These are phyloP conservation scores for Boletus sp. DNA, from an alignment of 768 basidiomycete genomes.

Conservation along the genomic window DNA sequence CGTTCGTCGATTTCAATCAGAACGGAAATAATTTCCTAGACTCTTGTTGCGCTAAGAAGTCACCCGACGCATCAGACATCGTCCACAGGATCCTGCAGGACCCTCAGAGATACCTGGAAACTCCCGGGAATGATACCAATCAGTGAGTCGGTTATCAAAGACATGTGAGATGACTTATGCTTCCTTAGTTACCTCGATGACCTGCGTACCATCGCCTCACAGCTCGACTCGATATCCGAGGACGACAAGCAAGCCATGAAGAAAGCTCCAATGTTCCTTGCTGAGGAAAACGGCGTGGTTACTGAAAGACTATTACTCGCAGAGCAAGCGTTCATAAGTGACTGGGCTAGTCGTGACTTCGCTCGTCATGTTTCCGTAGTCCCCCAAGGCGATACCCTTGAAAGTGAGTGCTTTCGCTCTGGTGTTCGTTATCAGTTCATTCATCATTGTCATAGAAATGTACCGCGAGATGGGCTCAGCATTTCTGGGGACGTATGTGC, in stretches of 20 bases:
- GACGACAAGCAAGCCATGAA: conserved; percentile 11
- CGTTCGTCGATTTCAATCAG: conserved; percentile 13
- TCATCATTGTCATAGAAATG: conserved; percentile 2
- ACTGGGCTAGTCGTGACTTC: conserved; percentile 13
- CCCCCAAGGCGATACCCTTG: conserved; percentile 5
- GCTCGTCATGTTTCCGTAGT: conserved; percentile 3
- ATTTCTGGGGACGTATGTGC: conserved; percentile 10
- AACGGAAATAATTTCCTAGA: conserved; percentile 15
- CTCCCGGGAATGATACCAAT: neutral
- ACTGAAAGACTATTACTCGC: conserved; percentile 2
- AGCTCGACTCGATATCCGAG: conserved; percentile 8
- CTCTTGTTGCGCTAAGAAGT: conserved; percentile 11
- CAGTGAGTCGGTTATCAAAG: conserved; percentile 1
- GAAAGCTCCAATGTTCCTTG: conserved; percentile 8
- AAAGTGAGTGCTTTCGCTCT: too few species aligned
- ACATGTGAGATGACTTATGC: neutral
- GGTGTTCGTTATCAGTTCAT: neutral
- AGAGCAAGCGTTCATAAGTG: conserved; percentile 7
- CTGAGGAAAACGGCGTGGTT: neutral
- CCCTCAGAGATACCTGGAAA: conserved; percentile 5
- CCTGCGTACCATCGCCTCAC: conserved; percentile 10
- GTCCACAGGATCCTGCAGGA: conserved; percentile 5
- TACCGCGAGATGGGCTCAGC: conserved; percentile 11
- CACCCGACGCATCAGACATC: conserved; percentile 11
- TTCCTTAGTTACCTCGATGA: conserved; percentile 11